Evolutionary conservation across 257 asterid species (phyloP), one percentile per base, ranked within the genome.

Genomic region (Ballota nigra): DNA sequence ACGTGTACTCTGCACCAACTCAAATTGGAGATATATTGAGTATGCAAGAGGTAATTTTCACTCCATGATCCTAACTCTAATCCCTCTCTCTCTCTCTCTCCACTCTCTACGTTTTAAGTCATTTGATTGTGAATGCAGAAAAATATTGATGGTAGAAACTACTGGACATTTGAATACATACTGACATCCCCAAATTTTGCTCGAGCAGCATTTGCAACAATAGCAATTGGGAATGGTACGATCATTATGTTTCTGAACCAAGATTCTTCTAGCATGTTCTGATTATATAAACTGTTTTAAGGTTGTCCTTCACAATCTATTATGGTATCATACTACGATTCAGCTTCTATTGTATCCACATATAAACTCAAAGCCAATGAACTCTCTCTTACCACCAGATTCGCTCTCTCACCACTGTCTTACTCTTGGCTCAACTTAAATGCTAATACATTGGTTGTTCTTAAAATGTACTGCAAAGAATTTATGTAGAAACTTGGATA

Each of bases 191-290:
- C 83, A 16, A 88, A 86, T 74, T 92, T 92, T 76, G 63, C 91
- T 34, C 77, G 97, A 63, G 85, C 98, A 28, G 97, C 98, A 66
- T 92, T 90, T 68, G 96, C 96, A 55, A 92, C 96, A 68, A 86
- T 92, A 72, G 92, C 97, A 8, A 83, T 92, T 57, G 98, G 83
- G 74, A 92, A 90, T 55, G 97, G 96, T 90, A 89, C 11, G 80
- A 33, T 2, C 24, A 10, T 63, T 51, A 1, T 8, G 6, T 52
- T 18, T 52, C 28, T 16, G 18, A 51, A 18, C 58, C 26, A 51
- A 51, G 58, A 51, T 49, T 49, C 56, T 49, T 49, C 23, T 7
- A 49, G 16, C 49, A 41, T 41, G 12, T 18, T 33, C 20, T 12
- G 57, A 69, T 53, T 63, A 70, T 20, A 9, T 16, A 16, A 18